A percentile compares a stretch with the other conserved stretches of the same genome.
These are phyloP conservation scores for Paramecium sonneborni DNA, from an alignment of 73 alveolate species.

Conservation along the genomic window DNA sequence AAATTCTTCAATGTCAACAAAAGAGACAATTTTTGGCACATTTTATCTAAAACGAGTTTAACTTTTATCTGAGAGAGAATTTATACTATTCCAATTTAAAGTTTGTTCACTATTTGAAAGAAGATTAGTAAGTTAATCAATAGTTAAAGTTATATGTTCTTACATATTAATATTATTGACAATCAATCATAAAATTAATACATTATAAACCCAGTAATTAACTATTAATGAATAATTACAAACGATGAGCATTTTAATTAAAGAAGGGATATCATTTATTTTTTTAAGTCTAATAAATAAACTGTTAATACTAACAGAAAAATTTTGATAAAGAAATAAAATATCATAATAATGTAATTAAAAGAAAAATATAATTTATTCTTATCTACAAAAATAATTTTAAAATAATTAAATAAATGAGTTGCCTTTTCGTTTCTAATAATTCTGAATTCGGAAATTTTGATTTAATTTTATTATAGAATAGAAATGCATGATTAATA, in stretches of 20 bases:
- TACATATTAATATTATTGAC: not conserved
- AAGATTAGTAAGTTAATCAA: not conserved
- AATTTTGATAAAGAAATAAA: not conserved
- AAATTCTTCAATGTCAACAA: slow-evolving; percentile 7
- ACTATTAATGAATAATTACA: not conserved
- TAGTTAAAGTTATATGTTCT: not conserved
- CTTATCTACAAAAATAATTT: too few species aligned
- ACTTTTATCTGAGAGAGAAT: not conserved
- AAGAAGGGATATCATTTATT: not conserved
- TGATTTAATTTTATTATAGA: too few species aligned
- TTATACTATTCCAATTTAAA: not conserved
- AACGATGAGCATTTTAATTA: not conserved
- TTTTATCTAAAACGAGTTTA: not conserved
- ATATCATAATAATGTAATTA: too few species aligned
- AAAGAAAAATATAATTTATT: too few species aligned
- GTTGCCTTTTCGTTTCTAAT: too few species aligned
- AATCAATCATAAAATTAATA: not conserved
- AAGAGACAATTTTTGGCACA: not conserved
- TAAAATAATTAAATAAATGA: too few species aligned
- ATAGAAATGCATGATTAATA: too few species aligned
- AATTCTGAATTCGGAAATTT: too few species aligned
- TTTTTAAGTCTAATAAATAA: not conserved
- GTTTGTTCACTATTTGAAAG: not conserved
- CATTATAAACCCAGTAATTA: not conserved
- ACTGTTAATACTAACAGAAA: not conserved